Base-by-base conservation (phyloP, 495 filamentous ascomycete species). In the Trichodelitschia bisporula region DNA sequence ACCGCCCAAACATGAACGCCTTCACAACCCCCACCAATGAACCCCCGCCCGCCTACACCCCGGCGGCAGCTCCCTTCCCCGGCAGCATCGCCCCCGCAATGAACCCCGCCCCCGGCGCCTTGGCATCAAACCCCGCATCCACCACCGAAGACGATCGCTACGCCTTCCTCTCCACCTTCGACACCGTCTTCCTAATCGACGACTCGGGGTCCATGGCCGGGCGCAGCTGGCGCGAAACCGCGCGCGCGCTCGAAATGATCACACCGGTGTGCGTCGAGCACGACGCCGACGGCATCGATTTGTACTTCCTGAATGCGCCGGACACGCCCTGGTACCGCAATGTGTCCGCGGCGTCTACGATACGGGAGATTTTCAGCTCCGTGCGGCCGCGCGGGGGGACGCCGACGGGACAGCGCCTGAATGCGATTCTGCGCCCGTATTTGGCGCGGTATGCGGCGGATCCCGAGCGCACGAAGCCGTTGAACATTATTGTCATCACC, bases 401-500 rank as follows among this genome's bases (percentile, higher is more conserved):
- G 0, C 76, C 73, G 0, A 83, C 80, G 0, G 89, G 82, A 0
- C 55, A 53, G 12, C 63, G 75, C 13, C 59, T 95, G 1, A 58
- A 69, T 41, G 41, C 66, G 10, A 79, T 97, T 44, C 55, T 97
- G 6, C 53, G 57, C 14, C 71, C 73, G 0, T 92, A 95, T 43
- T 44, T 77, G 18, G 40, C 43, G 0, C 42, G 40, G 54, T 48
- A 49, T 29, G 16, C 38, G 20, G 31, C 25, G 2, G 53, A 56
- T 18, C 48, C 52, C 4, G 53, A 60, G 11, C 50, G 49, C 14
- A 56, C 76, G 5, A 86, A 80, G 43, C 84, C 84, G 1, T 49
- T 97, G 15, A 95, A 97, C 45, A 69, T 97, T 48, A 89, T 97
- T 43, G 68, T 82, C 26, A 72, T 97, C 28, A 97, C 86, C 0